A percentile compares a stretch with the other conserved stretches of the same genome.
phyloP scores from a whole-genome alignment of 164 flowering plant species.

The Liquidambar formosana region DNA sequence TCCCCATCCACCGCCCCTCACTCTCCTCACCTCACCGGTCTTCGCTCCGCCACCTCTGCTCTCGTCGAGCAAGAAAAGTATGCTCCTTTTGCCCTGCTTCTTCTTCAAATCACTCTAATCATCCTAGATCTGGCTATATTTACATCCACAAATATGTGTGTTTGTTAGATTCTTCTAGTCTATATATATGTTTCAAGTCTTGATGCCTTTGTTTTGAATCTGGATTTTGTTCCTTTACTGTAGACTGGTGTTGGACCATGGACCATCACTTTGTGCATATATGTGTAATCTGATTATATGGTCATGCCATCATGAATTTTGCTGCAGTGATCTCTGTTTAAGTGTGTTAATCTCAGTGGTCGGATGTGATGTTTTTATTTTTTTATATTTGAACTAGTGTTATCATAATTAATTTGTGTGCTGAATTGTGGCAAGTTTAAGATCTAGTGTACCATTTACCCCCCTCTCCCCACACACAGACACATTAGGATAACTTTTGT shows the following conservation, averaged over 20 bases:
- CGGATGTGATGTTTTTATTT: background rate
- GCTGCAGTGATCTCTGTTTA: too few species aligned
- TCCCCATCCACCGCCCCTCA: conserved; percentile 84
- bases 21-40: conserved; percentile 77
- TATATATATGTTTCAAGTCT: background rate
- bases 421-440: too few species aligned
- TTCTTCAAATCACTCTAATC: background rate
- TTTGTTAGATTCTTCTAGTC: background rate
- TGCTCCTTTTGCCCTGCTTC: background rate
- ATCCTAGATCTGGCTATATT: background rate
- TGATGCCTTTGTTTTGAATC: background rate
- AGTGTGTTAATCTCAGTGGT: background rate
- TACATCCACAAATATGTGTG: background rate
- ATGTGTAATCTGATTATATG: background rate
- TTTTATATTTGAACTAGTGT: background rate
- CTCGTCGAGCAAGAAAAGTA: conserved; percentile 89
- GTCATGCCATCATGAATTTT: too few species aligned
- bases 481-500: background rate
- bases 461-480: too few species aligned
- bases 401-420: background rate
- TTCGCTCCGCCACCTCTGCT: conserved; percentile 64
- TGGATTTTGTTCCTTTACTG: background rate
- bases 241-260: background rate
- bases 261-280: background rate
- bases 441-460: background rate